phyloP scores from a whole-genome alignment of 2,329 filamentous ascomycete species.

The Aspergillus ochraceoroseus region DNA sequence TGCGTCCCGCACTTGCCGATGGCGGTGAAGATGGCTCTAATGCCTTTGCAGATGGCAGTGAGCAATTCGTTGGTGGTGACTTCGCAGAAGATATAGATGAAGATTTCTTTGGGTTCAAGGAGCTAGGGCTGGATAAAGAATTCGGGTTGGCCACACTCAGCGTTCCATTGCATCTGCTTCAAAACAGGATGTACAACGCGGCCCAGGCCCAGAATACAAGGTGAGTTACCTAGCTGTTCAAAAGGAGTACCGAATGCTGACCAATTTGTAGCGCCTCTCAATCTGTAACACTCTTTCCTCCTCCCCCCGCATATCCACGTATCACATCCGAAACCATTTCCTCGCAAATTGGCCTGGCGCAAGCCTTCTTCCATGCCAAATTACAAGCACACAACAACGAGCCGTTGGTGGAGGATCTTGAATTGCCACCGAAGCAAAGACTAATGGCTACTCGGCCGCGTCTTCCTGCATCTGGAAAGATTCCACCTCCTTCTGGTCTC shows the following conservation, averaged over 20 bases:
- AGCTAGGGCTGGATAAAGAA: conserved; percentile 85
- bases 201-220: conserved; percentile 70
- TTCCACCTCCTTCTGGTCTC: conserved; percentile 34
- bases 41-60: conserved; percentile 92
- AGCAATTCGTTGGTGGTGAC: conserved; percentile 93
- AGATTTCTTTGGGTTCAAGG: conserved; percentile 98
- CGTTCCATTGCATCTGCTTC: conserved; percentile 88
- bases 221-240: conserved; percentile 36
- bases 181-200: conserved; percentile 80
- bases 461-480: conserved; percentile 46
- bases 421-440: conserved; percentile 86
- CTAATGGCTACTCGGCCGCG: conserved; percentile 42
- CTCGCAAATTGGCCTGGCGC: conserved; percentile 78
- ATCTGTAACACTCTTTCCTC: conserved; percentile 56
- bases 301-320: conserved; percentile 66
- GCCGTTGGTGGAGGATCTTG: conserved; percentile 86
- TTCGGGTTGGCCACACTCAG: conserved; percentile 82
- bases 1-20: conserved; percentile 82
- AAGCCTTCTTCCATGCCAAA: conserved; percentile 87
- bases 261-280: conserved; percentile 29
- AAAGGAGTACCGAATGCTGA: conserved; percentile 13
- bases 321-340: conserved; percentile 74
- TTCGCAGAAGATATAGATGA: conserved; percentile 97
- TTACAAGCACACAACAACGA: conserved; percentile 77
- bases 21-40: conserved; percentile 76